Conservation (phyloP, 2,329 filamentous ascomycete species). For the Fusarium nisikadoi region DNA sequence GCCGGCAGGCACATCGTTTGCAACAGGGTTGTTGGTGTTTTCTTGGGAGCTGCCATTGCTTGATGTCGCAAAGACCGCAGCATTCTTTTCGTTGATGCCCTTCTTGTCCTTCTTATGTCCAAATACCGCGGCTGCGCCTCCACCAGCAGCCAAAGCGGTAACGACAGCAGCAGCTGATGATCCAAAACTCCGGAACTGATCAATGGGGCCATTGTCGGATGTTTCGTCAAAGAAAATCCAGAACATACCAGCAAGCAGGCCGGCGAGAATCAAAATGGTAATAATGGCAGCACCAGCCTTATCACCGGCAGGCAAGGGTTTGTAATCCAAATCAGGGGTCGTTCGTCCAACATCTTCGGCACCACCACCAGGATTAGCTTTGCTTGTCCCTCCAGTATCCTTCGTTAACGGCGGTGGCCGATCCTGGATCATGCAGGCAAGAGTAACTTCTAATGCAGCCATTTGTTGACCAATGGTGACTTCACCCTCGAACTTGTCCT, state of each 20-base stretch:
- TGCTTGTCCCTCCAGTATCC: constrained; percentile 67
- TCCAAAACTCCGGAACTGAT: constrained; percentile 48
- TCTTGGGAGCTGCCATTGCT: constrained; percentile 38
- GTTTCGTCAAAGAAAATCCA: constrained; percentile 63
- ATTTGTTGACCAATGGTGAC: constrained; percentile 77
- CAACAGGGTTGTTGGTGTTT: constrained; percentile 31
- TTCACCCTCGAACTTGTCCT: constrained; percentile 66
- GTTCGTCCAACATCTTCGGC: constrained; percentile 58
- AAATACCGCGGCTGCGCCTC: constrained; percentile 36
- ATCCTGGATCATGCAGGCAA: constrained; percentile 67
- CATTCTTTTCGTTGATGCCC: constrained; percentile 40
- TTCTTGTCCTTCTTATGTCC: constrained; percentile 34
- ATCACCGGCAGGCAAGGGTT: constrained; percentile 65
- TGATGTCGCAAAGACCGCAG: constrained; percentile 1
- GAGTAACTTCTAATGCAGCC: constrained; percentile 72
- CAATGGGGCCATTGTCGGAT: constrained; percentile 46
- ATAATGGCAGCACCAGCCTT: constrained; percentile 74
- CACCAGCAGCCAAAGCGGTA: constrained; percentile 38
- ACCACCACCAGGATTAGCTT: constrained; percentile 58
- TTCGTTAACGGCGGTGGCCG: constrained; percentile 57
- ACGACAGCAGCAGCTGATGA: constrained; percentile 31
- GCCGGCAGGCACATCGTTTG: constrained; percentile 26
- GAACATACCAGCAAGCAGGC: constrained; percentile 63
- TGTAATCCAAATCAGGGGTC: constrained; percentile 42
- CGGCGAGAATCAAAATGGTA: constrained; percentile 67